Evolutionary conservation across 1,139 yeast species (phyloP), one percentile per base, ranked within the genome.

Genomic region (Lodderomyces oxycetoniae): DNA sequence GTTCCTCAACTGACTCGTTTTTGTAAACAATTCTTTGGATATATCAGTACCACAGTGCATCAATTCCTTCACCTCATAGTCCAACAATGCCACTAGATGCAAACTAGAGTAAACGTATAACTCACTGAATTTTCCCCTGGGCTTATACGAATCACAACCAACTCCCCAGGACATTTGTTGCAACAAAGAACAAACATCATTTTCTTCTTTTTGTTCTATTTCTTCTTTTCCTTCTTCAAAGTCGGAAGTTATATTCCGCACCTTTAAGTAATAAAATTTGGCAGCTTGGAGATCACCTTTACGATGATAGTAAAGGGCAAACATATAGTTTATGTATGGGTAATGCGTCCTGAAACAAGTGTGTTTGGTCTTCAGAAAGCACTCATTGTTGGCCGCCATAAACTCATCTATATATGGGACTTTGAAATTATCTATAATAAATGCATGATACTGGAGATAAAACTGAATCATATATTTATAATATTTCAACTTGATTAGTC

Each of bases 221-320:
- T n/a, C 10, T 9, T 32, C 31, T 20, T 20, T 12, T 2, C 14
- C 20, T 20, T 11, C 13, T 17, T 21, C n/a, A 11, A 21, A 25
- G 12, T 24, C 24, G 3, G 34, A 30, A 10, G 49, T 38, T 27
- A 47, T 35, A 31, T 53, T 52, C 14, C 52, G 41, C 3, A 61
- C 60, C 40, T 60, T 61, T 25, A 52, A 33, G 40, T 60, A 68
- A 35, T 62, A 65, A 35, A 56, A 59, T 36, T 66, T 60, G 2
- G 76, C 63, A 2, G 59, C 53, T 20, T 52, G 52, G 3, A 63
- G 34, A 27, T 67, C 58, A 2, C 67, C 67, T 13, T 50, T 44
- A 25, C 50, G 43, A 29, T 71, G 77, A 40, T 57, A 54, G 34
- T 55, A 57, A 3, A 63, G 36, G 1, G 64, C 78, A 35, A 60